These are phyloP conservation scores for Vitis labrusca DNA, from an alignment of 164 flowering plant species.

Conservation along the genomic window DNA sequence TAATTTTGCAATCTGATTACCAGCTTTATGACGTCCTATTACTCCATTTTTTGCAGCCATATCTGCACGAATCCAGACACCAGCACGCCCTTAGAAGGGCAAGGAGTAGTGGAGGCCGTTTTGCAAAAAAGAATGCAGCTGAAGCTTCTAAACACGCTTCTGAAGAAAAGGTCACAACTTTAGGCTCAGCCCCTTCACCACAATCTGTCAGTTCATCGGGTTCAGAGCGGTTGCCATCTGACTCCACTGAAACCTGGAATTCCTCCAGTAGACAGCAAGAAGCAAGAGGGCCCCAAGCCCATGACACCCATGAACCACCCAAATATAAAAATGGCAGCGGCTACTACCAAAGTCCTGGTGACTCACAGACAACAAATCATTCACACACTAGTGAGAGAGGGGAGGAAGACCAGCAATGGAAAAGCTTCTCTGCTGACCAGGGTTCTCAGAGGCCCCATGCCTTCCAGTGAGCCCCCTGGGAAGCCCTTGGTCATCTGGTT, in stretches of 20 bases:
- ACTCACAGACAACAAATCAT: conserved; percentile 30
- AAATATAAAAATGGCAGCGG: conserved; percentile 25
- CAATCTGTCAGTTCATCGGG: conserved; percentile 48
- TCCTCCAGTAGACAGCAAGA: conserved; percentile 33
- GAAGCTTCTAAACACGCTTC: conserved; percentile 22
- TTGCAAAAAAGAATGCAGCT: conserved; percentile 67
- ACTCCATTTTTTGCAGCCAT: conserved; percentile 53
- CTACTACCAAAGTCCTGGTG: conserved; percentile 31
- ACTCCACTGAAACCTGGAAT: conserved; percentile 30
- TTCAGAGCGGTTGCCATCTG: conserved; percentile 35
- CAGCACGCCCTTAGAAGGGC: conserved; percentile 88
- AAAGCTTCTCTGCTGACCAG: conserved; percentile 44
- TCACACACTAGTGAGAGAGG: conserved; percentile 27
- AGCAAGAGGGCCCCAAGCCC: conserved; percentile 17
- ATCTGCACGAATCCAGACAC: conserved; percentile 95
- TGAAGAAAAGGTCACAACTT: conserved; percentile 29
- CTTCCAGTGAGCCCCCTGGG: conserved; percentile 39
- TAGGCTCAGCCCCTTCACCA: conserved; percentile 20
- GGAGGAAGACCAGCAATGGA: conserved; percentile 58
- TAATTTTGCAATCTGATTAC: not conserved
- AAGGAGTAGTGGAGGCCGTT: conserved; percentile 89
- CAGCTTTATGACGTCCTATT: not conserved
- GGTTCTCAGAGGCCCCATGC: conserved; percentile 57
- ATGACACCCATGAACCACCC: conserved; percentile 13
- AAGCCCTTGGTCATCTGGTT: conserved; percentile 11